Evolutionary conservation across 805 yeast species (phyloP).

Genomic region (Yamadazyma kitorensis): DNA sequence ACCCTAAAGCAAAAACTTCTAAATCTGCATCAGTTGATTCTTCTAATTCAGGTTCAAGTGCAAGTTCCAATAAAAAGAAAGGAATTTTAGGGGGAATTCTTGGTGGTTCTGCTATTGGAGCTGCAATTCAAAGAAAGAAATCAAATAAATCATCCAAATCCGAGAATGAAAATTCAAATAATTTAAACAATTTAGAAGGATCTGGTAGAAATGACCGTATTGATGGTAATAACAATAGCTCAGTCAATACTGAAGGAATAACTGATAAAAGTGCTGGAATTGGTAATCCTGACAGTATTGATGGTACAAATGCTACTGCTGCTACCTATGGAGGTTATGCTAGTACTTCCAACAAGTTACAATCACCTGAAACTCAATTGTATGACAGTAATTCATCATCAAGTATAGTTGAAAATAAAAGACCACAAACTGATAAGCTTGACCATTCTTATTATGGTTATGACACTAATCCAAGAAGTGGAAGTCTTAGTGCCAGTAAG

Average conservation of each 20-base stretch:
- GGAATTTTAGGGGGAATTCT: conserved; percentile 35
- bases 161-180: conserved; percentile 95
- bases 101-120: conserved; percentile 99
- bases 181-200: conserved; percentile 98
- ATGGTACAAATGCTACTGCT: conserved; percentile 52
- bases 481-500: too few relatives aligned
- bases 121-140: conserved; percentile 91
- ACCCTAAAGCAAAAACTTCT: not conserved
- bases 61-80: not conserved
- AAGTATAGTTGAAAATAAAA: conserved; percentile 5
- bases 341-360: not conserved
- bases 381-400: conserved; percentile 13
- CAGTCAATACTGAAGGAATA: conserved; percentile 96
- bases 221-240: conserved; percentile 93
- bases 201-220: conserved; percentile 97
- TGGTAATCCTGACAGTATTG: conserved; percentile 98
- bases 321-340: conserved; percentile 2
- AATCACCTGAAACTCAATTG: conserved; percentile 1
- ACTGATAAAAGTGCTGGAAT: conserved; percentile 99
- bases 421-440: not conserved
- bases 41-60: too few relatives aligned
- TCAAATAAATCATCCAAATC: conserved; percentile 99
- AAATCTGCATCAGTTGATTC: not conserved
- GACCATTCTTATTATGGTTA: conserved; percentile 10
- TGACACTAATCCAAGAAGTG: conserved; percentile 2